phyloP scores from a whole-genome alignment of 2,329 filamentous ascomycete species.

The Botrytis squamosa region DNA sequence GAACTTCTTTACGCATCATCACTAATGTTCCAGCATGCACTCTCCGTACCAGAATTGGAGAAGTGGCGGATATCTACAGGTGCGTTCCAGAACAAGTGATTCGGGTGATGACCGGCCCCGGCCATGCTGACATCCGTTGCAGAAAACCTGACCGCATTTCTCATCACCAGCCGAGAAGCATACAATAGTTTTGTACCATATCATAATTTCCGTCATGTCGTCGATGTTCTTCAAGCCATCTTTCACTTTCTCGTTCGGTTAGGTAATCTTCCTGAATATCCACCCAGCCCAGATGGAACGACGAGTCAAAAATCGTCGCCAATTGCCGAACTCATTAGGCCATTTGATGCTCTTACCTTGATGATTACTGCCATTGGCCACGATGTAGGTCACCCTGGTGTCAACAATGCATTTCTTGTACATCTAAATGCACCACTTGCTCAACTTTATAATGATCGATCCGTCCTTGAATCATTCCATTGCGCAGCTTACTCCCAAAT shows the following conservation, averaged over 20 bases:
- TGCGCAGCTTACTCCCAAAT: conserved; percentile 97
- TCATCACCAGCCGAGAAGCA: conserved; percentile 85
- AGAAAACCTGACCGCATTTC: conserved; percentile 81
- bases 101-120: conserved; percentile 31
- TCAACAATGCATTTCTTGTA: conserved; percentile 95
- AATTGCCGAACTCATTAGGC: conserved; percentile 72
- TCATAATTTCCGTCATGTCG: conserved; percentile 96
- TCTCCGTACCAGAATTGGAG: conserved; percentile 77
- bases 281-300: conserved; percentile 35
- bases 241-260: conserved; percentile 87
- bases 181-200: conserved; percentile 97
- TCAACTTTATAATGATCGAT: conserved; percentile 94
- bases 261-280: conserved; percentile 70
- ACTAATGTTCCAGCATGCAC: conserved; percentile 85
- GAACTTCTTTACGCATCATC: conserved; percentile 84
- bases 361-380: conserved; percentile 96
- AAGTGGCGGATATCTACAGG: conserved; percentile 76
- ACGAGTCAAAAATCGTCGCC: conserved; percentile 51
- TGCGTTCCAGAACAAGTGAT: conserved; percentile 45
- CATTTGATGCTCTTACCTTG: conserved; percentile 84
- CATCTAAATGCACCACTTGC: conserved; percentile 89
- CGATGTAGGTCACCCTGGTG: conserved; percentile 94
- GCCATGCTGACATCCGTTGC: conserved; percentile 44
- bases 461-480: conserved; percentile 95
- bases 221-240: conserved; percentile 91